Evolutionary conservation across 257 asterid genomes (phyloP).

Genomic region (Rehmannia glutinosa): DNA sequence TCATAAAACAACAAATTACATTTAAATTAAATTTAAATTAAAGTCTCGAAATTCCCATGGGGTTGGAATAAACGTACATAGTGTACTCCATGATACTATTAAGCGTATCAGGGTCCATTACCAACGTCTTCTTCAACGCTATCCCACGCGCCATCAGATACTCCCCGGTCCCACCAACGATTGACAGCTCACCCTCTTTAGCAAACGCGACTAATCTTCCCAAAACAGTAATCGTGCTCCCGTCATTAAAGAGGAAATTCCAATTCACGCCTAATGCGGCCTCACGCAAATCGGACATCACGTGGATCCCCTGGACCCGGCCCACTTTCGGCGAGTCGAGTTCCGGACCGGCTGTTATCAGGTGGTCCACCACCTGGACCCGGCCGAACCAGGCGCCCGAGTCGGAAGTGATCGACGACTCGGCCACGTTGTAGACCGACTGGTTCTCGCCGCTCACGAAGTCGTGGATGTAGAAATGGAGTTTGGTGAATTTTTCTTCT

Average conservation of each 20-base stretch:
- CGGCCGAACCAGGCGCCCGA: constrained; percentile 28
- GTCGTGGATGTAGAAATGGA: constrained; percentile 43
- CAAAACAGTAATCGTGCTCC: constrained; percentile 37
- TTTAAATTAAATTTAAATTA: too few species aligned
- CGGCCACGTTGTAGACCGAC: constrained; percentile 26
- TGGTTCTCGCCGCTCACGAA: constrained; percentile 22
- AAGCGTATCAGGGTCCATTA: constrained; percentile 19
- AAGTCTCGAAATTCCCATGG: not conserved
- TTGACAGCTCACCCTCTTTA: constrained; percentile 30
- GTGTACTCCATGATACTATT: constrained; percentile 28
- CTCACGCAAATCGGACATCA: constrained; percentile 17
- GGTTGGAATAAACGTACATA: constrained; percentile 12
- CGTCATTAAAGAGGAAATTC: constrained; percentile 28
- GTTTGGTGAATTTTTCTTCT: constrained; percentile 24
- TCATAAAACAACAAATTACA: too few species aligned
- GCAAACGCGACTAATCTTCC: constrained; percentile 24
- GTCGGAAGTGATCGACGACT: constrained; percentile 23
- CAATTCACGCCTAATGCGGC: constrained; percentile 24
- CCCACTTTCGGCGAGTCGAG: constrained; percentile 28
- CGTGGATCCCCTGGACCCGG: constrained; percentile 37
- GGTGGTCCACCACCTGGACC: constrained; percentile 30
- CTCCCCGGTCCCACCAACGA: constrained; percentile 45
- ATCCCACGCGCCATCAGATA: constrained; percentile 46
- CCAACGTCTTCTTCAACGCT: constrained; percentile 19
- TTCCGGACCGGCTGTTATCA: constrained; percentile 25